Base-by-base conservation (phyloP, 2,329 filamentous ascomycete species). In the Coniochaeta pulveracea region DNA sequence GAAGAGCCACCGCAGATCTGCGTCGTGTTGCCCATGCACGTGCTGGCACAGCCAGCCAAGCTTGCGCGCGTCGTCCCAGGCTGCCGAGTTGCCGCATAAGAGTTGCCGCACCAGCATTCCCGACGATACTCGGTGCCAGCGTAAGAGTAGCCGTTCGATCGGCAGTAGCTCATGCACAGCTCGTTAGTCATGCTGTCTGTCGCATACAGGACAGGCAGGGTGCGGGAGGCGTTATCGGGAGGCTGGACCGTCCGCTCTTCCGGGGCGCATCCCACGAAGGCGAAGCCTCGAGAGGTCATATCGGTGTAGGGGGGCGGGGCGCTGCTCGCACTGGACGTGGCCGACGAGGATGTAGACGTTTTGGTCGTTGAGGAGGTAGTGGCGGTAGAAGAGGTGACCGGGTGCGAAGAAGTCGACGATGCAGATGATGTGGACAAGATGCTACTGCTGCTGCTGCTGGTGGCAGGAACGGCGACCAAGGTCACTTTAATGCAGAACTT, bases 251-350 rank as follows among this genome's bases (percentile, higher is more conserved):
- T 42, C 28, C 46, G 42, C 31, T 47, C 44, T 32, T 49, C 47
- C 24, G 47, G 47, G 10, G 47, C 41, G 41, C 47, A 49, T 18
- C 47, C 47, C 11, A 46, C 25, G 40, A 46, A 49, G 15, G 41
- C 38, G 35, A 33, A 49, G n/a, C 47, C 47, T 5, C 19, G 10
- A 3, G 37, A 14, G 2, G 44, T 48, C 35, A 45, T 37, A 43
- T 49, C 46, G 2, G 42, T 40, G 34, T 34, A 46, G 6, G 36
- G 36, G 9, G 31, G 34, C 11, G 33, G 31, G 8, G 34, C 31
- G 34, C 31, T 38, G n/a, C 36, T 40, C 16, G 25, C 19, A 12
- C 35, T 34, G 9, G 35, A 24, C 3, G 17, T 21, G 10, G 33
- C 25, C 8, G 35, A 26, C 31, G 33, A 28, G 25, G 26, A 28